Evolutionary conservation across 2,329 filamentous ascomycete genomes (phyloP).

Genomic region (Clarireedia hainanense): DNA sequence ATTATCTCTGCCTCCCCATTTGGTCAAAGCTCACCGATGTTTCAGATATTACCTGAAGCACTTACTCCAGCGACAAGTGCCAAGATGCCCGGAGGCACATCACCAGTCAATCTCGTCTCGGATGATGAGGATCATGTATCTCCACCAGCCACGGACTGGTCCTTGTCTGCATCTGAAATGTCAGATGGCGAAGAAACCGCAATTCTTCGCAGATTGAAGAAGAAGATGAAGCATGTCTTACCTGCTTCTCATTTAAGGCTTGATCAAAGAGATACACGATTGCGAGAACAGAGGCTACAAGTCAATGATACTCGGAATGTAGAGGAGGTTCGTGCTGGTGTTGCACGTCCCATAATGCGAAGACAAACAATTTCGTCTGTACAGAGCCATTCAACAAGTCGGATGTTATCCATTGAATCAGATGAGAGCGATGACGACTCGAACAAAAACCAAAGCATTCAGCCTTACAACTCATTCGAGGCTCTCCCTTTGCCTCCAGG

Average conservation of each 20-base stretch:
- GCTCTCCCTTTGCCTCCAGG: constrained; percentile 15
- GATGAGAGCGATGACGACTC: constrained; percentile 22
- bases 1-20: constrained; percentile 14
- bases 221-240: constrained; percentile 49
- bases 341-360: constrained; percentile 23
- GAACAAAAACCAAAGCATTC: not conserved
- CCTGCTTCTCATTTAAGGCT: constrained; percentile 61
- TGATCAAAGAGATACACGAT: constrained; percentile 39
- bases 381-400: not conserved
- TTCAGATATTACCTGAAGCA: constrained; percentile 11
- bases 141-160: not conserved
- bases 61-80: constrained; percentile 28
- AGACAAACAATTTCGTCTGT: not conserved
- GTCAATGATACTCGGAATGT: constrained; percentile 16
- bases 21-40: constrained; percentile 5
- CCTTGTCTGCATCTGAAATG: constrained; percentile 12
- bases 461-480: constrained; percentile 2
- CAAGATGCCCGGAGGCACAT: constrained; percentile 11
- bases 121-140: constrained; percentile 22
- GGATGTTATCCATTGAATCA: constrained; percentile 11
- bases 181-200: constrained; percentile 25
- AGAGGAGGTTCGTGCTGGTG: constrained; percentile 21
- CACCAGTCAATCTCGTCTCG: constrained; percentile 12
- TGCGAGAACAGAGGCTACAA: constrained; percentile 14
- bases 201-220: constrained; percentile 21